Conservation (phyloP, 768 basidiomycete species). For the Boletus barrowsii region DNA sequence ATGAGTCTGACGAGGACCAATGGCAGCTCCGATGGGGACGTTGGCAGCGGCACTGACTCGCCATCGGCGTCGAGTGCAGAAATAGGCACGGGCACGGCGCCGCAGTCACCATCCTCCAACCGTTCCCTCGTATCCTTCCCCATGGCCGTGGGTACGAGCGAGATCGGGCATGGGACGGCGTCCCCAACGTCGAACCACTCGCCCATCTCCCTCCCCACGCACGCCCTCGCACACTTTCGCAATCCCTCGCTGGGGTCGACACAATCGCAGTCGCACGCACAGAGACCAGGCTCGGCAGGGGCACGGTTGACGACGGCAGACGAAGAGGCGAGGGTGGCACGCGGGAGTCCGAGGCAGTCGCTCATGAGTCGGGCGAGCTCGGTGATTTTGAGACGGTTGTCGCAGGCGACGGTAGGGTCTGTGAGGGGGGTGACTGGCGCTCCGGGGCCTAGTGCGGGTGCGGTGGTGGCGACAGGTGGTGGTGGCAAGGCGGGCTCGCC, state of each 20-base stretch:
- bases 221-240: constrained; percentile 3
- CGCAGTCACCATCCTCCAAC: no score
- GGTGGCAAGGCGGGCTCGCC: neutral
- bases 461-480: neutral
- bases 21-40: neutral
- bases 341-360: constrained; percentile 9
- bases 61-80: no score
- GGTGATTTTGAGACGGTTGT: constrained; percentile 22
- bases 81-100: no score
- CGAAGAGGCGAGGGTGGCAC: neutral
- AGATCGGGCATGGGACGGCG: neutral
- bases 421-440: neutral
- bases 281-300: constrained; percentile 26
- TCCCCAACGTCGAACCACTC: constrained; percentile 12
- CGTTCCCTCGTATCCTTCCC: no score
- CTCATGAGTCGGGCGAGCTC: constrained; percentile 29
- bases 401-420: constrained; percentile 16
- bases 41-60: neutral
- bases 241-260: neutral
- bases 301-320: constrained; percentile 17
- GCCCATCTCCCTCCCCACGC: constrained; percentile 16
- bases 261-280: neutral
- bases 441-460: neutral
- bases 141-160: no score
- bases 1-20: constrained; percentile 20